Percentiles rank a stretch among this genome's conserved stretches.
phyloP scores from a whole-genome alignment of 306 rosid genomes.

The Comarum palustre region DNA sequence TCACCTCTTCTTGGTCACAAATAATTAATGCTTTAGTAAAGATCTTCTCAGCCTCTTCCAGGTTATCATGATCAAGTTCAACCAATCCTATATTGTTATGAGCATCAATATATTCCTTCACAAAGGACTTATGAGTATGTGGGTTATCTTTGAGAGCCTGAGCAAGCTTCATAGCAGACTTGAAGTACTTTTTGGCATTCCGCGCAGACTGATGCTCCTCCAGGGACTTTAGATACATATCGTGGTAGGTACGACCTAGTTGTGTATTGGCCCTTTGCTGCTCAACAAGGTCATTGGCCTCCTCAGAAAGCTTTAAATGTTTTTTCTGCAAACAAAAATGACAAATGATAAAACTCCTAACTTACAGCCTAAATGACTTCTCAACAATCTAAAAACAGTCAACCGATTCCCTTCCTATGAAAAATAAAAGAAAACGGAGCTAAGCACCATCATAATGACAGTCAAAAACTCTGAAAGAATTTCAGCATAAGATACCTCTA shows the following conservation, averaged over 20 bases:
- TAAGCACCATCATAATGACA: neutral
- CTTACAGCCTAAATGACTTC: neutral
- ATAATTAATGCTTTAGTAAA: constrained; percentile 52
- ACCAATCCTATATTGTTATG: constrained; percentile 85
- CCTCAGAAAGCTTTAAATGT: constrained; percentile 74
- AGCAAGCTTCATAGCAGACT: constrained; percentile 68
- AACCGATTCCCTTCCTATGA: neutral
- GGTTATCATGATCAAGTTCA: constrained; percentile 78
- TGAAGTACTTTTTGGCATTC: constrained; percentile 78
- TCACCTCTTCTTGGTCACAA: constrained; percentile 79
- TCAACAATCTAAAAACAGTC: too few species aligned
- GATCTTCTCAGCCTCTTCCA: constrained; percentile 57
- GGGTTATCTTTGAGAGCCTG: constrained; percentile 56
- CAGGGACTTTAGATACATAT: constrained; percentile 46
- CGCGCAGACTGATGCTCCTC: constrained; percentile 57
- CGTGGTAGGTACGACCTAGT: constrained; percentile 84
- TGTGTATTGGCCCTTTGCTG: constrained; percentile 89
- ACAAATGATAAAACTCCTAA: neutral
- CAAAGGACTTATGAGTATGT: constrained; percentile 38
- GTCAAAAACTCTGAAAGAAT: neutral
- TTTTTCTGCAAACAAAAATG: constrained; percentile 49
- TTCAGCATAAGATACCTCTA: neutral
- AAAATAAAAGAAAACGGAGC: neutral
- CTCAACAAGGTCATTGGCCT: constrained; percentile 62
- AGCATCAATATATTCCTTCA: constrained; percentile 78